Conservation (phyloP, 306 rosid species). For the Luffa acutangula region DNA sequence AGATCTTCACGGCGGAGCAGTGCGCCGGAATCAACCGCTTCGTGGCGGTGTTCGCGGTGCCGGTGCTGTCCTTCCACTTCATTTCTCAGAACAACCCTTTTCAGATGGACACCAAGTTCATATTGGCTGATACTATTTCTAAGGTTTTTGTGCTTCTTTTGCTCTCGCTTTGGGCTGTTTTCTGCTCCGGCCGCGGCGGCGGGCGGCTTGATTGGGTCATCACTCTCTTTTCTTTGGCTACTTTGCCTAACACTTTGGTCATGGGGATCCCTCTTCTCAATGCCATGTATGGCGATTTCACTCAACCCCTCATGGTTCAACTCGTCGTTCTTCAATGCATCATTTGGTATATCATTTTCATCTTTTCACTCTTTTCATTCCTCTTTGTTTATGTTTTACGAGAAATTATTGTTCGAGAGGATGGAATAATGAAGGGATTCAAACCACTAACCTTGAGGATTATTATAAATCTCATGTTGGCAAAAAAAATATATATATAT, state of each 20-base stretch:
- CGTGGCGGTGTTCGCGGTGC: constrained; percentile 36
- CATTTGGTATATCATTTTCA: constrained; percentile 16
- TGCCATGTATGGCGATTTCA: constrained; percentile 35
- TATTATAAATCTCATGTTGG: too few relatives aligned
- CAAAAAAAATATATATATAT: too few relatives aligned
- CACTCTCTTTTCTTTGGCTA: constrained; percentile 29
- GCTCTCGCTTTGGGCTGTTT: constrained; percentile 19
- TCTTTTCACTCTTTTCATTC: not conserved
- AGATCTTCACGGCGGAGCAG: constrained; percentile 30
- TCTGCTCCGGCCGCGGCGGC: constrained; percentile 6
- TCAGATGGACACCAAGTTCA: constrained; percentile 30
- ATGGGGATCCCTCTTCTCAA: constrained; percentile 40
- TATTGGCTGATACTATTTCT: constrained; percentile 30
- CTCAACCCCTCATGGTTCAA: constrained; percentile 36
- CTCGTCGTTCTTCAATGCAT: constrained; percentile 39
- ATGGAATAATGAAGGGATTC: too few relatives aligned
- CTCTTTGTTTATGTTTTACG: too few relatives aligned
- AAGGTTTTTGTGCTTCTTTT: constrained; percentile 21
- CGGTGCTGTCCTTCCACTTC: constrained; percentile 34
- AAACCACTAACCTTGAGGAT: too few relatives aligned
- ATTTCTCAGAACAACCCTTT: constrained; percentile 36
- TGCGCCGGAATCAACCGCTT: constrained; percentile 41
- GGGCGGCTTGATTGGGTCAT: constrained; percentile 27
- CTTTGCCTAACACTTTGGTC: constrained; percentile 35
- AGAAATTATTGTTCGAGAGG: too few relatives aligned